Percentiles rank a stretch among this genome's conserved stretches.
phyloP scores from a whole-genome alignment of 352 stramenopile genomes.

The Globisporangium nagaii region DNA sequence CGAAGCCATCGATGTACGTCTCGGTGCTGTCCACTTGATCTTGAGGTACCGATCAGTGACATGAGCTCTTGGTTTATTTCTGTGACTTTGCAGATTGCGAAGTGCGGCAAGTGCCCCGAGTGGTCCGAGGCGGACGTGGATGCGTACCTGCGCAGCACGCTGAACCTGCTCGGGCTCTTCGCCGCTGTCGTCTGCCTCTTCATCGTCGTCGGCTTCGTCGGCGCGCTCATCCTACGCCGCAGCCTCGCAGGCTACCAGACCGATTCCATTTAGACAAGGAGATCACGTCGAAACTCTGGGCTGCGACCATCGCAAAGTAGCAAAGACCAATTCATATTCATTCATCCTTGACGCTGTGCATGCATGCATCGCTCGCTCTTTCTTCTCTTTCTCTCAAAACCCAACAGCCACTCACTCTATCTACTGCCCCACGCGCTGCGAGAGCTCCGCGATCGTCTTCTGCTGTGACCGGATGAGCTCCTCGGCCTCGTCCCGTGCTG shows the following conservation, averaged over 20 bases:
- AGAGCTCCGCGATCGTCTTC: slow-evolving; percentile 26
- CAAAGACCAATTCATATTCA: slow-evolving; percentile 18
- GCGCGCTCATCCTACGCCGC: slow-evolving; percentile 61
- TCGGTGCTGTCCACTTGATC: too few relatives aligned
- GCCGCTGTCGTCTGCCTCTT: slow-evolving; percentile 69
- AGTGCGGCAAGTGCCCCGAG: slow-evolving; percentile 71
- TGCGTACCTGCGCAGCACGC: slow-evolving; percentile 53
- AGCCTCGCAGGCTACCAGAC: slow-evolving; percentile 80
- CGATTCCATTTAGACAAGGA: slow-evolving; percentile 57
- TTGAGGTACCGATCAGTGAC: too few relatives aligned
- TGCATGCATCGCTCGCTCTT: too few relatives aligned
- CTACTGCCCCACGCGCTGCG: slow-evolving; percentile 13
- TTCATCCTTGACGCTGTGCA: slow-evolving; percentile 10
- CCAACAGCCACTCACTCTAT: not conserved
- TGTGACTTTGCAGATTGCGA: slow-evolving; percentile 37
- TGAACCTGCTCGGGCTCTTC: slow-evolving; percentile 64
- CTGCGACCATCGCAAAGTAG: not conserved
- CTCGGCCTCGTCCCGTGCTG: slow-evolving; percentile 56
- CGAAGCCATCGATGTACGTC: slow-evolving; percentile 54
- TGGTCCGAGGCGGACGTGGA: slow-evolving; percentile 66
- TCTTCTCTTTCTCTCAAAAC: not conserved
- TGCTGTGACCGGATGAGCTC: slow-evolving; percentile 36
- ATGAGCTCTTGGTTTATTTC: too few relatives aligned
- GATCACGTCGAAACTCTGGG: not conserved
- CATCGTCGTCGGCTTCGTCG: slow-evolving; percentile 64